Conservation (phyloP, 768 basidiomycete genomes). For the Ephemerocybe angulata region DNA sequence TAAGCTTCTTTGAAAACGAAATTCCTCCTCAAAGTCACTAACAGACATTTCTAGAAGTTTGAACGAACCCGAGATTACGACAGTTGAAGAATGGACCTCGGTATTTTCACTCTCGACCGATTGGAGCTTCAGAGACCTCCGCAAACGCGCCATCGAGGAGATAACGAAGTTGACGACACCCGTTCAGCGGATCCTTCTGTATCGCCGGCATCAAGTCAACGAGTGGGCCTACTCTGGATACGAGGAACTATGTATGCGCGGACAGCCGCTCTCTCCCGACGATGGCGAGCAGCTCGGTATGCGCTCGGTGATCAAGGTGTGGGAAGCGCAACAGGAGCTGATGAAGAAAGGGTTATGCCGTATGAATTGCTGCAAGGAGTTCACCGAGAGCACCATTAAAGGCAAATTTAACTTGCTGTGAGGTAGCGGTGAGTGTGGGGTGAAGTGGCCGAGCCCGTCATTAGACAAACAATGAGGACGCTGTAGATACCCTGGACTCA, state of each 20-base stretch:
- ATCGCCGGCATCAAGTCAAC: constrained; percentile 18
- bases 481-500: no score
- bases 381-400: neutral
- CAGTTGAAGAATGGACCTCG: constrained; percentile 26
- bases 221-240: constrained; percentile 29
- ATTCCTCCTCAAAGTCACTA: no score
- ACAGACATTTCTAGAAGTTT: neutral
- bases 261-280: constrained; percentile 11
- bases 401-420: neutral
- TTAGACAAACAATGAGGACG: neutral
- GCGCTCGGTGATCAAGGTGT: constrained; percentile 16
- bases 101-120: constrained; percentile 24
- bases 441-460: neutral
- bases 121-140: constrained; percentile 26
- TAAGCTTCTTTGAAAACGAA: constrained; percentile 28
- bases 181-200: constrained; percentile 22
- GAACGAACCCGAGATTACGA: constrained; percentile 5
- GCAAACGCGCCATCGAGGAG: constrained; percentile 22
- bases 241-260: constrained; percentile 22
- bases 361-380: neutral
- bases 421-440: neutral
- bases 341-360: neutral
- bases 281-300: constrained; percentile 14
- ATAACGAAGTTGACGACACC: constrained; percentile 12
- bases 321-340: constrained; percentile 5